Evolutionary conservation across 495 filamentous ascomycete genomes (phyloP).

Genomic region (Bacidia gigantensis): DNA sequence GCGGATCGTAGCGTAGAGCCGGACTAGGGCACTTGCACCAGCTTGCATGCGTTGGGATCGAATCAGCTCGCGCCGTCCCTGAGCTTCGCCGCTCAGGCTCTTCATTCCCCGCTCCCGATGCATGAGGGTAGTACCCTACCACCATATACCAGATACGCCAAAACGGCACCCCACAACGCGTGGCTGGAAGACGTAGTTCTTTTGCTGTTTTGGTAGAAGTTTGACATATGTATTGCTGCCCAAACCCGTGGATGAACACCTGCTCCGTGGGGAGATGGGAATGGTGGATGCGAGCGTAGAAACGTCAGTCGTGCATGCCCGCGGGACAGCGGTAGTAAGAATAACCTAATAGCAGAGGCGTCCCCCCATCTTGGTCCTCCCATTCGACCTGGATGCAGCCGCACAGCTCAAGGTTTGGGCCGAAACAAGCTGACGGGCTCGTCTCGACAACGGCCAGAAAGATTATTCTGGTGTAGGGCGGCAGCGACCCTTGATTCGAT

Average conservation of each 20-base stretch:
- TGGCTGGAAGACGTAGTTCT: not conserved
- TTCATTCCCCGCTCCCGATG: conserved; percentile 10
- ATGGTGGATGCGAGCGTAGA: not conserved
- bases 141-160: not conserved
- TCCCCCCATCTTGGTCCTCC: not conserved
- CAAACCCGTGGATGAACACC: conserved; percentile 2
- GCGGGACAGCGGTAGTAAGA: not conserved
- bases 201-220: not conserved
- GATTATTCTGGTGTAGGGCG: not conserved
- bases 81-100: conserved; percentile 13
- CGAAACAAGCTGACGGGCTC: not conserved
- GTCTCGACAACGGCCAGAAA: not conserved
- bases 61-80: conserved; percentile 9
- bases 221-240: conserved; percentile 4
- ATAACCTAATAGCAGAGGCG: not conserved
- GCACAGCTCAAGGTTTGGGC: not conserved
- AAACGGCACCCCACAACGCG: not conserved
- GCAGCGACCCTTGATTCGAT: not conserved
- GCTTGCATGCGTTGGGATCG: conserved; percentile 9
- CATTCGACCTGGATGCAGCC: not conserved
- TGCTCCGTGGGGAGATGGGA: not conserved
- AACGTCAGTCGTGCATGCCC: not conserved
- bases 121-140: conserved; percentile 9
- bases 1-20: conserved; percentile 9
- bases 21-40: conserved; percentile 1